These are phyloP conservation scores for Xylaria digitata DNA, from an alignment of 2,329 filamentous ascomycete species.

Conservation along the genomic window DNA sequence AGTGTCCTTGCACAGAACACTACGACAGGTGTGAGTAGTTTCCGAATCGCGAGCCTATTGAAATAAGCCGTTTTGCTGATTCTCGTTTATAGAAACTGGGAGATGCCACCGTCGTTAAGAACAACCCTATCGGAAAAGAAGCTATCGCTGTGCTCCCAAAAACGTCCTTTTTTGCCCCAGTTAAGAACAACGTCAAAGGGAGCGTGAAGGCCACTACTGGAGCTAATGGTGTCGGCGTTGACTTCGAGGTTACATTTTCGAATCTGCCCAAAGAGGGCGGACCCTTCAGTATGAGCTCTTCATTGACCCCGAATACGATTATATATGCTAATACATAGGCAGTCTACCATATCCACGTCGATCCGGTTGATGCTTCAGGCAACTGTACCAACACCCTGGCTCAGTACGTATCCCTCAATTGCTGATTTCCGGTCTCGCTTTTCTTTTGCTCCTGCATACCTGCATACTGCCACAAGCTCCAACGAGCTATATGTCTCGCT, in stretches of 20 bases:
- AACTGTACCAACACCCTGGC: constrained; percentile 76
- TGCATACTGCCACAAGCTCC: constrained; percentile 1
- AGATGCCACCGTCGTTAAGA: constrained; percentile 62
- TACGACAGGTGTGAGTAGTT: constrained; percentile 44
- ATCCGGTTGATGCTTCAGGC: constrained; percentile 71
- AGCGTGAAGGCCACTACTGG: constrained; percentile 60
- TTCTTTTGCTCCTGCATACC: background rate
- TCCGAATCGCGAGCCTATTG: background rate
- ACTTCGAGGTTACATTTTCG: constrained; percentile 65
- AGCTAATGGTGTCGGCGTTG: constrained; percentile 64
- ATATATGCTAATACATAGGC: constrained; percentile 35
- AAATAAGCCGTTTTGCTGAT: constrained; percentile 34
- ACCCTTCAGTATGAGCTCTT: constrained; percentile 66
- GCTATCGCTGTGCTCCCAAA: constrained; percentile 69
- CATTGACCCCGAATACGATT: background rate
- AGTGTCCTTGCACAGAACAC: constrained; percentile 44
- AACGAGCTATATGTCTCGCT: constrained; percentile 3
- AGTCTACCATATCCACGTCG: constrained; percentile 80
- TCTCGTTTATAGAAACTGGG: constrained; percentile 51
- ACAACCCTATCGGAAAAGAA: constrained; percentile 66
- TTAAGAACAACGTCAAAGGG: constrained; percentile 66
- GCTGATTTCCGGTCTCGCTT: constrained; percentile 10
- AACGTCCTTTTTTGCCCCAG: constrained; percentile 61
- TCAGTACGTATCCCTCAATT: constrained; percentile 55
- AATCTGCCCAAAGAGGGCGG: constrained; percentile 68